These are phyloP conservation scores for Sherardia arvensis DNA, from an alignment of 257 asterid species.

Conservation along the genomic window DNA sequence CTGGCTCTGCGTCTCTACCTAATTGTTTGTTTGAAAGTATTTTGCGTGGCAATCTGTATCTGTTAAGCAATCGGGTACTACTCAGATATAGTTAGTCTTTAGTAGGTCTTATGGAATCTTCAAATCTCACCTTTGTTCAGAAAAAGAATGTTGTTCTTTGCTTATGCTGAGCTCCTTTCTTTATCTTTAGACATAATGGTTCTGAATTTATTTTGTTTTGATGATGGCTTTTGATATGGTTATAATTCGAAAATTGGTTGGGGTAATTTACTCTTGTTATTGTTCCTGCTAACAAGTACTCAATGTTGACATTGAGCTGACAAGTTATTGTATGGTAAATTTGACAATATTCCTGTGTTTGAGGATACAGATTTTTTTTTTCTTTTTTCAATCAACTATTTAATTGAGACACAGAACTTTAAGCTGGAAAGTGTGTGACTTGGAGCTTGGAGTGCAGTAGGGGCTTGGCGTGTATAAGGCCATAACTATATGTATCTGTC, in stretches of 20 bases:
- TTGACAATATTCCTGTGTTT: neutral
- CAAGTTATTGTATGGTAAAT: too few relatives aligned
- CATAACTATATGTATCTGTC: neutral
- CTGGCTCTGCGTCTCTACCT: too few relatives aligned
- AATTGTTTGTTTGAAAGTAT: too few relatives aligned
- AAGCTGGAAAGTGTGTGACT: neutral
- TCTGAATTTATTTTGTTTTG: neutral
- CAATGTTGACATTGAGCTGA: too few relatives aligned
- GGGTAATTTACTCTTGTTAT: neutral
- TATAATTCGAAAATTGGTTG: neutral
- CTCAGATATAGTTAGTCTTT: too few relatives aligned
- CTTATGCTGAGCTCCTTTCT: neutral
- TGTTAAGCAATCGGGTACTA: too few relatives aligned
- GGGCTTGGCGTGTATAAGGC: neutral
- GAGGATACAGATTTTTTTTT: too few relatives aligned
- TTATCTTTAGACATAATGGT: neutral
- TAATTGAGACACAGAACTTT: neutral
- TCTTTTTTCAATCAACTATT: neutral
- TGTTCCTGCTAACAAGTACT: too few relatives aligned
- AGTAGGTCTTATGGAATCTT: too few relatives aligned
- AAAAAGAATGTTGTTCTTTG: neutral
- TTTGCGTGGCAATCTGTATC: too few relatives aligned
- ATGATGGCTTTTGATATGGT: neutral
- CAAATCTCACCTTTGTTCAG: neutral
- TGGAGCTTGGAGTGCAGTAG: neutral